A percentile compares a stretch with the other conserved stretches of the same genome.
phyloP scores from a whole-genome alignment of 2,329 filamentous ascomycete species.

The Aureobasidium zeae region DNA sequence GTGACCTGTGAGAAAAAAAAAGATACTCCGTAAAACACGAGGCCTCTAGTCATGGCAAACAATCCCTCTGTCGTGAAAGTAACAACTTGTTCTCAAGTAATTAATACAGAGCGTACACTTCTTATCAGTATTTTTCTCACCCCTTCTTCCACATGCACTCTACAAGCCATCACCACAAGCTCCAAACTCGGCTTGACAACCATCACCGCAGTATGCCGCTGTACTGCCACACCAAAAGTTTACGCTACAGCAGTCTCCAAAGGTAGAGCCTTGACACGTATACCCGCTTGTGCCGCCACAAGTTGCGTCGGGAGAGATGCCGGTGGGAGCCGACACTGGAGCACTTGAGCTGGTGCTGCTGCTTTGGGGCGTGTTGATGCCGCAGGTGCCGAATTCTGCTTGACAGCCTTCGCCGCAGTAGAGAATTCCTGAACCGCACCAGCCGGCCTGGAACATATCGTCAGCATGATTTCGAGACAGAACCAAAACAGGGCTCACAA shows the following conservation, averaged over 20 bases:
- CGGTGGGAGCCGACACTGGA: neutral
- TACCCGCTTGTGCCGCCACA: slow-evolving; percentile 29
- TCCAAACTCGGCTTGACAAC: slow-evolving; percentile 23
- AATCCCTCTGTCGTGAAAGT: too few species aligned
- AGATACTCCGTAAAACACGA: too few species aligned
- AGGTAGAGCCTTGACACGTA: slow-evolving; percentile 28
- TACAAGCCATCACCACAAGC: slow-evolving; percentile 18
- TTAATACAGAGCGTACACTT: too few species aligned
- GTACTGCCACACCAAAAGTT: slow-evolving; percentile 30
- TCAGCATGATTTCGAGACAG: neutral
- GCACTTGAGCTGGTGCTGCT: slow-evolving; percentile 6
- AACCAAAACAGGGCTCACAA: neutral
- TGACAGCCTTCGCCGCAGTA: slow-evolving; percentile 26
- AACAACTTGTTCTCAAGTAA: too few species aligned
- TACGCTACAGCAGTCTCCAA: slow-evolving; percentile 29
- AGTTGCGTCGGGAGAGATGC: slow-evolving; percentile 22
- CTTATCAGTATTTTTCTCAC: too few species aligned
- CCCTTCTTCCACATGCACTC: too few species aligned
- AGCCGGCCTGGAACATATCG: neutral
- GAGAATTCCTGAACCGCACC: slow-evolving; percentile 11
- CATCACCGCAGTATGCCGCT: slow-evolving; percentile 33
- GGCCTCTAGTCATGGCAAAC: too few species aligned
- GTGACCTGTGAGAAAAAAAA: too few species aligned
- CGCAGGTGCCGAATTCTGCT: slow-evolving; percentile 23
- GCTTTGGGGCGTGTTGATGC: slow-evolving; percentile 11